A percentile compares a stretch with the other conserved stretches of the same genome.
These are phyloP conservation scores for Mytilinidion resinicola DNA, from an alignment of 495 filamentous ascomycete species.

Conservation along the genomic window DNA sequence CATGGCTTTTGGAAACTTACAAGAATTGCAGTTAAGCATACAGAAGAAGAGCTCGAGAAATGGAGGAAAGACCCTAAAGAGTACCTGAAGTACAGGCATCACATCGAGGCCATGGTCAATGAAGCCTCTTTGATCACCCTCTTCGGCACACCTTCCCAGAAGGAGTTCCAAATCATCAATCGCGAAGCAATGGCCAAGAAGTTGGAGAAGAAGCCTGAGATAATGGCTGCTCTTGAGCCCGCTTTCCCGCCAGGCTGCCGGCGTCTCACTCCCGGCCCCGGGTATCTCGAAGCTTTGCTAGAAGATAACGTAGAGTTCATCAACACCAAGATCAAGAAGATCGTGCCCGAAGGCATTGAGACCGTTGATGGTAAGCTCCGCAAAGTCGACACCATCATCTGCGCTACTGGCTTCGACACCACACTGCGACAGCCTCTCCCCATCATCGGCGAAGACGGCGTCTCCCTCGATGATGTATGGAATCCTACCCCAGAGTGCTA, in stretches of 20 bases:
- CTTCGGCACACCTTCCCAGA: background rate
- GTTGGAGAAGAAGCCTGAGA: conserved; percentile 1
- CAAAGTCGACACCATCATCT: conserved; percentile 16
- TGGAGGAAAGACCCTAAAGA: conserved; percentile 4
- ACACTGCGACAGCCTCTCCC: conserved; percentile 6
- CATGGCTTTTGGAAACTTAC: background rate
- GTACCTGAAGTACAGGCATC: background rate
- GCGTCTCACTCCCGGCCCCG: conserved; percentile 12
- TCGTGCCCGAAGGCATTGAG: conserved; percentile 7
- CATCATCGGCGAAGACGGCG: conserved; percentile 10
- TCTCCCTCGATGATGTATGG: conserved; percentile 4
- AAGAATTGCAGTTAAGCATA: background rate
- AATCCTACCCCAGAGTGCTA: background rate
- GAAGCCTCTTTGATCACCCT: background rate
- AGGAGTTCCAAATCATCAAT: background rate
- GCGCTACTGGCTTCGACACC: conserved; percentile 23
- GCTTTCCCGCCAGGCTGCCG: conserved; percentile 9
- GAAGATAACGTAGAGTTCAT: conserved; percentile 9
- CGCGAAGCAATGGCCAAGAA: background rate
- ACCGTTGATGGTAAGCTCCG: conserved; percentile 10
- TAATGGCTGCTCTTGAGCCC: conserved; percentile 1
- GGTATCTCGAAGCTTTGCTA: conserved; percentile 14
- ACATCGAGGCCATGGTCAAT: background rate
- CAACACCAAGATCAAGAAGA: background rate
- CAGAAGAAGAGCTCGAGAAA: conserved; percentile 6